Evolutionary conservation across 768 basidiomycete species (phyloP).

Genomic region (Coprinellus aureogranulatus): DNA sequence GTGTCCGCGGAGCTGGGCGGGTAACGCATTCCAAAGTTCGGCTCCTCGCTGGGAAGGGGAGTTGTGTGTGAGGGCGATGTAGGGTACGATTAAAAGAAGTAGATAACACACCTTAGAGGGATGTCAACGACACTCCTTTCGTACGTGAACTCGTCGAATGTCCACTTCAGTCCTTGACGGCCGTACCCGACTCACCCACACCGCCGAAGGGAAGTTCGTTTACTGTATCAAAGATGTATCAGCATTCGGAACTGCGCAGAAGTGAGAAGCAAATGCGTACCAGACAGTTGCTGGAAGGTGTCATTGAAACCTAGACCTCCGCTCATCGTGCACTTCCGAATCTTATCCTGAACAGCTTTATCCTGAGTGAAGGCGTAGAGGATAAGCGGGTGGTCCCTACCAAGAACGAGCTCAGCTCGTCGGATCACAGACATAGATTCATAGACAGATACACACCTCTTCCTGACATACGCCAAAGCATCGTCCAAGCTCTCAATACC

Average conservation of each 20-base stretch:
- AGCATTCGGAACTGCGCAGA: not conserved
- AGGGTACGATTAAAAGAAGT: too few relatives aligned
- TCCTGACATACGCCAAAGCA: conserved; percentile 54
- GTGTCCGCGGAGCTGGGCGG: conserved; percentile 48
- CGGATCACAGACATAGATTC: not conserved
- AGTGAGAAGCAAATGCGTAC: conserved; percentile 39
- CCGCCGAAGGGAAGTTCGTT: conserved; percentile 31
- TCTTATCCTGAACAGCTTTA: conserved; percentile 42
- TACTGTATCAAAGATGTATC: conserved; percentile 14
- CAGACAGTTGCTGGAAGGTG: conserved; percentile 49
- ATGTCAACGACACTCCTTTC: conserved; percentile 46
- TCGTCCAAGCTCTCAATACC: conserved; percentile 54
- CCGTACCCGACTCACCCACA: conserved; percentile 68
- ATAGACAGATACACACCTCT: conserved; percentile 35
- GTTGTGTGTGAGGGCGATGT: not conserved
- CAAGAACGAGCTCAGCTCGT: not conserved
- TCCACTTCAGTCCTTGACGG: conserved; percentile 47
- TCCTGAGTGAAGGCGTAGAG: conserved; percentile 63
- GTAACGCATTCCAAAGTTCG: conserved; percentile 40
- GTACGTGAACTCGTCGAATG: conserved; percentile 56
- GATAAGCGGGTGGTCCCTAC: conserved; percentile 57
- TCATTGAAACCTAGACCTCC: conserved; percentile 62
- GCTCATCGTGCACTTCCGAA: conserved; percentile 53
- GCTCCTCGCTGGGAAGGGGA: conserved; percentile 35
- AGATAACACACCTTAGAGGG: conserved; percentile 52